Conservation (phyloP, 106 monocot genomes). For the Apostasia shenzhenica region DNA sequence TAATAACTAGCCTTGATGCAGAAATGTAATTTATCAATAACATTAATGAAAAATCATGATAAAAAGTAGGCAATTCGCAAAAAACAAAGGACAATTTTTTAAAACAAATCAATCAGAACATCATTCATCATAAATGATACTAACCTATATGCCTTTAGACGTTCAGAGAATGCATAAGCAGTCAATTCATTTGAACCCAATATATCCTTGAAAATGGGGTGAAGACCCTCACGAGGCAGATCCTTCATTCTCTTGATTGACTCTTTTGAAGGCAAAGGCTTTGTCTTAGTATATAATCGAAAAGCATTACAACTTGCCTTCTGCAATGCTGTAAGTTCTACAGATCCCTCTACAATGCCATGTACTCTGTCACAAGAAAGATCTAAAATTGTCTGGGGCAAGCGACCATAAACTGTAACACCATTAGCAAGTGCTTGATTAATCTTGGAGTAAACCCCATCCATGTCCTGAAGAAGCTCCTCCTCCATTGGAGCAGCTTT, state of each 20-base stretch:
- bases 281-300: constrained; percentile 70
- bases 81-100: neutral
- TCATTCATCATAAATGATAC: constrained; percentile 12
- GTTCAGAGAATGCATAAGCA: constrained; percentile 93
- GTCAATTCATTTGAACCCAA: constrained; percentile 68
- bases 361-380: constrained; percentile 71
- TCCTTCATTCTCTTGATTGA: constrained; percentile 80
- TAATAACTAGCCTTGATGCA: constrained; percentile 5
- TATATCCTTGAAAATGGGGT: constrained; percentile 61
- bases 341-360: constrained; percentile 45
- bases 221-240: constrained; percentile 74
- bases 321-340: constrained; percentile 47
- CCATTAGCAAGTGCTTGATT: constrained; percentile 77
- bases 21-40: neutral
- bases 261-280: constrained; percentile 78
- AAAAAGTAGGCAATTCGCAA: neutral
- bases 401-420: constrained; percentile 81
- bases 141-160: constrained; percentile 74
- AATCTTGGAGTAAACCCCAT: constrained; percentile 42
- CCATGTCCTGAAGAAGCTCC: constrained; percentile 61
- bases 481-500: constrained; percentile 84
- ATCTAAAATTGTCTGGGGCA: constrained; percentile 82
- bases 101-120: neutral
- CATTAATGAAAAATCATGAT: neutral
- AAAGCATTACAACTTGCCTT: constrained; percentile 83